phyloP scores from a whole-genome alignment of 768 basidiomycete genomes.

The Auriscalpium microsporum region DNA sequence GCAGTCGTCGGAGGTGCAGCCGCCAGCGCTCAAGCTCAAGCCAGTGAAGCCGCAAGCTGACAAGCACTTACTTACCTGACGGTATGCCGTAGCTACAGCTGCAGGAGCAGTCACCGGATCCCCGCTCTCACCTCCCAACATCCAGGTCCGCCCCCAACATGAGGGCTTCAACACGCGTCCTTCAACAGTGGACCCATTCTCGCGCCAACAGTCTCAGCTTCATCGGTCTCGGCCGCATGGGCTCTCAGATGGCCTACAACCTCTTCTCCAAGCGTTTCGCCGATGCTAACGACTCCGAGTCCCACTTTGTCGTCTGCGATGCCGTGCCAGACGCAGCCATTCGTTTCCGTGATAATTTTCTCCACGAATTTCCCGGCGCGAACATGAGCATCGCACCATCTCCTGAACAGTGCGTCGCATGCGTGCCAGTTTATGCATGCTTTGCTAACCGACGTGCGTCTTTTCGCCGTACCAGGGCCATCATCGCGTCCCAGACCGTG shows the following conservation, averaged over 20 bases:
- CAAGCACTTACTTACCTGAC: too few relatives aligned
- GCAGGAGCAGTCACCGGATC: too few relatives aligned
- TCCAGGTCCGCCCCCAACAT: slow-evolving; percentile 24
- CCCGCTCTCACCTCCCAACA: neutral
- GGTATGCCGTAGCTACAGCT: too few relatives aligned
- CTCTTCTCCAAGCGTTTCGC: slow-evolving; percentile 67
- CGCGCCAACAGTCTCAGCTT: slow-evolving; percentile 52
- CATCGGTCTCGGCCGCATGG: slow-evolving; percentile 86
- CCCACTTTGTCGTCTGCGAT: slow-evolving; percentile 74
- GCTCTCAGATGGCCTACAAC: slow-evolving; percentile 79
- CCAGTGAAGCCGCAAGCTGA: too few relatives aligned
- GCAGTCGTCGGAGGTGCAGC: too few relatives aligned
- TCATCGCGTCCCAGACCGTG: slow-evolving; percentile 53
- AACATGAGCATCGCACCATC: slow-evolving; percentile 48
- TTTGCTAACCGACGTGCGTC: slow-evolving; percentile 1
- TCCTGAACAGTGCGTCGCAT: slow-evolving; percentile 61
- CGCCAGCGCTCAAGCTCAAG: too few relatives aligned
- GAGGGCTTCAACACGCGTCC: slow-evolving; percentile 39
- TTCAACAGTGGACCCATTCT: slow-evolving; percentile 17
- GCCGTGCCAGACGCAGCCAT: slow-evolving; percentile 50
- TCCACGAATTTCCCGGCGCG: slow-evolving; percentile 48
- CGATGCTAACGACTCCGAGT: slow-evolving; percentile 40
- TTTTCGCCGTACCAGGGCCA: slow-evolving; percentile 38
- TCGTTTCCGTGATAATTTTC: slow-evolving; percentile 49
- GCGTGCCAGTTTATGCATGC: slow-evolving; percentile 1